Evolutionary conservation across 177 flowering plant species (phyloP).

Genomic region (Telopea speciosissima): DNA sequence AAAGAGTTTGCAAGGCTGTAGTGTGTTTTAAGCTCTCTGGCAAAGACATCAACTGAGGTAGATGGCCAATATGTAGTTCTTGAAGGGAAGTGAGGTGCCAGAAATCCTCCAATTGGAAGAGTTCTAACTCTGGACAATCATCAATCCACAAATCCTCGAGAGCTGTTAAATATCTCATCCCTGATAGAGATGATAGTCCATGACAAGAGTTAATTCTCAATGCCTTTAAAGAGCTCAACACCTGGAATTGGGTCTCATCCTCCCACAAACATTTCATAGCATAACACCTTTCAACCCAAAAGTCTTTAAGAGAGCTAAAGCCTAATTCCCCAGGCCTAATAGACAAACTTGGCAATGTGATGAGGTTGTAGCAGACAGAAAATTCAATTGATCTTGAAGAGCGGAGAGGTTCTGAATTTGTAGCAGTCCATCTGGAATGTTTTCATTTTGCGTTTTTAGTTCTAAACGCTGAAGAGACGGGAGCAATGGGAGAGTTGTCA

Average conservation of each 20-base stretch:
- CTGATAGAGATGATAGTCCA: no score
- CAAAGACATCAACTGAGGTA: no score
- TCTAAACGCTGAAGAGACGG: not conserved
- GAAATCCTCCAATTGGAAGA: no score
- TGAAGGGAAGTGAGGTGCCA: no score
- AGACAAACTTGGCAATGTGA: not conserved
- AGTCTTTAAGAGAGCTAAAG: not conserved
- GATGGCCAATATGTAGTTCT: no score
- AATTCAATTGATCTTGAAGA: not conserved
- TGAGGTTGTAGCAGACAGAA: not conserved
- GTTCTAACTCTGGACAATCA: no score
- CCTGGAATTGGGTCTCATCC: no score
- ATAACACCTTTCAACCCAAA: not conserved
- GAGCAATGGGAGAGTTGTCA: not conserved
- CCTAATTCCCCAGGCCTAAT: not conserved
- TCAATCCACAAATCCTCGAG: not conserved
- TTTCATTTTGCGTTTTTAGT: not conserved
- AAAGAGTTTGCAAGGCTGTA: no score
- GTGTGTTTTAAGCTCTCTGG: no score
- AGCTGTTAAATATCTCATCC: not conserved
- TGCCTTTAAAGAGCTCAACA: no score
- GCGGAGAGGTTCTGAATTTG: not conserved
- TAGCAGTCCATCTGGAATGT: not conserved
- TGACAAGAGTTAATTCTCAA: no score
- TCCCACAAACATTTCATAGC: not conserved